Conservation (phyloP, 352 stramenopile species). For the Phytophthora citrophthora region DNA sequence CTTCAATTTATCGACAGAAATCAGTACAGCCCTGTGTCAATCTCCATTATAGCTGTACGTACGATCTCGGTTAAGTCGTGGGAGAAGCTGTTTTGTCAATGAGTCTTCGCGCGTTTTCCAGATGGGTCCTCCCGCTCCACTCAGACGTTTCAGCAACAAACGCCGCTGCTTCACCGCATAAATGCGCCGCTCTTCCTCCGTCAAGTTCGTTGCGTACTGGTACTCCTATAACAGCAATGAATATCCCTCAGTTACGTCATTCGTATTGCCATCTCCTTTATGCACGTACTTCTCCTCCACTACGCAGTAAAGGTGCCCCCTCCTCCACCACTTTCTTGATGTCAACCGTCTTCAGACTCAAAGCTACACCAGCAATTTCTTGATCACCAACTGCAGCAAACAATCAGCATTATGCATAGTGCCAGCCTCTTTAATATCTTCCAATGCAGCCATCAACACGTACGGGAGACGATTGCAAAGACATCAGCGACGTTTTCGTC, state of each 20-base stretch:
- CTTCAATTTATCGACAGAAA: constrained; percentile 17
- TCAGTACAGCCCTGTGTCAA: background rate
- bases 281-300: constrained; percentile 67
- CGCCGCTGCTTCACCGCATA: constrained; percentile 71
- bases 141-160: constrained; percentile 73
- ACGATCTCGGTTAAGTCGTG: constrained; percentile 71
- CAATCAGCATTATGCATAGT: background rate
- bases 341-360: constrained; percentile 68
- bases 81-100: constrained; percentile 68
- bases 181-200: constrained; percentile 52
- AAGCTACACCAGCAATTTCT: constrained; percentile 39
- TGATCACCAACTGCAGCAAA: constrained; percentile 50
- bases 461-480: constrained; percentile 60
- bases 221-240: constrained; percentile 60
- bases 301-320: constrained; percentile 72
- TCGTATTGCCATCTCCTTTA: background rate
- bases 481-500: constrained; percentile 37
- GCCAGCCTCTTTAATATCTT: background rate
- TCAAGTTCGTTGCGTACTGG: constrained; percentile 67
- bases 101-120: constrained; percentile 73
- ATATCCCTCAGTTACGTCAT: background rate
- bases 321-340: constrained; percentile 61
- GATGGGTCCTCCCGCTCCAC: constrained; percentile 47
- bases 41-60: constrained; percentile 7
- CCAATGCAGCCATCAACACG: background rate